These are phyloP conservation scores for Cryptosporidium tyzzeri DNA, from an alignment of 169 alveolate genomes.

Conservation along the genomic window DNA sequence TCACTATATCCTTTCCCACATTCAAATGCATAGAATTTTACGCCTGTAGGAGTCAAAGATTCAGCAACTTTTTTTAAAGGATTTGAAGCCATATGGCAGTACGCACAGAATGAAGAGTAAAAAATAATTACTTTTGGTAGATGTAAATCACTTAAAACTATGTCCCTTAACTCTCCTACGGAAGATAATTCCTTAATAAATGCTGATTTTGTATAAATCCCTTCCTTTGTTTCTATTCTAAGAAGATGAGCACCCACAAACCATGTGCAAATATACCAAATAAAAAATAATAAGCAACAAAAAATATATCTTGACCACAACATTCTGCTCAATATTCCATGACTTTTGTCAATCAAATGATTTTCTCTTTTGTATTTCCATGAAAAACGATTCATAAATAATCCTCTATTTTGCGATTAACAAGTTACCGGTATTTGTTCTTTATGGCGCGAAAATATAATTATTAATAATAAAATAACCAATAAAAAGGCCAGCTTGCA, in stretches of 20 bases:
- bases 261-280: slow-evolving; percentile 71
- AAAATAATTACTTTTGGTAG: slow-evolving; percentile 41
- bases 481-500: not conserved
- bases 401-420: slow-evolving; percentile 3
- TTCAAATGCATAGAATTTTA: slow-evolving; percentile 61
- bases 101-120: slow-evolving; percentile 63
- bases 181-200: slow-evolving; percentile 51
- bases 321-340: slow-evolving; percentile 14
- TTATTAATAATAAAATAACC: not conserved
- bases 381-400: slow-evolving; percentile 68
- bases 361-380: slow-evolving; percentile 19
- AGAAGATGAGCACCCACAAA: slow-evolving; percentile 75
- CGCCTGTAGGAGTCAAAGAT: slow-evolving; percentile 30
- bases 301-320: slow-evolving; percentile 36
- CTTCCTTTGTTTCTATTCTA: slow-evolving; percentile 48
- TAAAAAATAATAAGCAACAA: slow-evolving; percentile 14
- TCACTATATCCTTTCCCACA: slow-evolving; percentile 65
- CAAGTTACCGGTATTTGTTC: slow-evolving; percentile 6
- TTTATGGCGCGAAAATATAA: slow-evolving; percentile 3
- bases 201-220: slow-evolving; percentile 33
- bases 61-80: slow-evolving; percentile 71
- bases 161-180: slow-evolving; percentile 22
- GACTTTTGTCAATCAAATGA: not conserved
- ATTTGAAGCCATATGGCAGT: slow-evolving; percentile 57
- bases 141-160: not conserved